phyloP scores from a whole-genome alignment of 305 asterid genomes.

The Rubia peregrina region DNA sequence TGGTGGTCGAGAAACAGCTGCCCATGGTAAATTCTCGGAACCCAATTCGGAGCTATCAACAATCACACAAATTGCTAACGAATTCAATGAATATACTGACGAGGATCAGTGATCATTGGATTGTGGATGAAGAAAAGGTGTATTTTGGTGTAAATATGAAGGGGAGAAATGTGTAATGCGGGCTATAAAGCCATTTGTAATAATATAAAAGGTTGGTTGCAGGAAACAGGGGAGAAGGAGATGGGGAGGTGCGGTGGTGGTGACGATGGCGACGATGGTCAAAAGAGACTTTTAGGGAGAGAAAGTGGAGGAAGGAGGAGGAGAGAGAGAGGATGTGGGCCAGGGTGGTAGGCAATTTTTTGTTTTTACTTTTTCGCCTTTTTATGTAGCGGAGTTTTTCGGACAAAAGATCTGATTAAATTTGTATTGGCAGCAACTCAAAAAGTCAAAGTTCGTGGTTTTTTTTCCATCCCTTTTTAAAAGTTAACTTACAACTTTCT shows the following conservation, averaged over 20 bases:
- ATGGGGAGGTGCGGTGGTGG: constrained; percentile 15
- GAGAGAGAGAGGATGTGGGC: background rate
- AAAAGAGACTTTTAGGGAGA: constrained; percentile 18
- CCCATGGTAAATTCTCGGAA: constrained; percentile 20
- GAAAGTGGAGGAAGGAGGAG: background rate
- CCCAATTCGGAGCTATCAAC: background rate
- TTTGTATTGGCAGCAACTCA: background rate
- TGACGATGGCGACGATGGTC: constrained; percentile 13
- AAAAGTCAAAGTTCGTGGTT: background rate
- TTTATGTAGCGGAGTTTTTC: background rate
- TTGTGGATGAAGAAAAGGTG: background rate
- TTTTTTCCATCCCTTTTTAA: background rate
- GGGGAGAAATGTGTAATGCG: constrained; percentile 11
- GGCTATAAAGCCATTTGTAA: background rate
- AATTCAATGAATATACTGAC: background rate
- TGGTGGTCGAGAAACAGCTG: constrained; percentile 34
- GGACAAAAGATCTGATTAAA: background rate
- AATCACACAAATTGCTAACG: background rate
- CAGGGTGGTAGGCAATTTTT: background rate
- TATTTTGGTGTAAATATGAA: background rate
- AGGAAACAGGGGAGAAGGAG: constrained; percentile 25
- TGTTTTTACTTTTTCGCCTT: background rate
- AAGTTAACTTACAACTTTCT: background rate
- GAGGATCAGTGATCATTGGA: constrained; percentile 11
- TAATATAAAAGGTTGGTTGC: background rate